Percentiles rank a stretch among this genome's conserved stretches.
Conservation (phyloP, 2,329 filamentous ascomycete genomes). For the Arthrinium phaeospermum region DNA sequence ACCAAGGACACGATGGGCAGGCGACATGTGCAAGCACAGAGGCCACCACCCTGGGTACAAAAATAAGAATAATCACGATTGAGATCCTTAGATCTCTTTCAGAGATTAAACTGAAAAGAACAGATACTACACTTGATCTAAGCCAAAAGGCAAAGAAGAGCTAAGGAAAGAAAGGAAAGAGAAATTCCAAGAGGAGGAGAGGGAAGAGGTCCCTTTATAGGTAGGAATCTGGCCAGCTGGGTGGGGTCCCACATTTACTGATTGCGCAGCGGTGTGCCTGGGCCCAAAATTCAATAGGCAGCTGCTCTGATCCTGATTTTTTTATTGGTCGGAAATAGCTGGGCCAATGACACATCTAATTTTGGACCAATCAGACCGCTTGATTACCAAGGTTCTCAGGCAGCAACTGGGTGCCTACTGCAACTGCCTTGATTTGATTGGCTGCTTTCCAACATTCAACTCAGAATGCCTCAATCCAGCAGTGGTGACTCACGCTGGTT, state of each 20-base stretch:
- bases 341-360: not conserved
- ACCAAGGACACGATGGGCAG: constrained; percentile 73
- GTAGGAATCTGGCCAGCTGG: not conserved
- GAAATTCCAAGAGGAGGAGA: not conserved
- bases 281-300: not conserved
- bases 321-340: not conserved
- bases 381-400: not conserved
- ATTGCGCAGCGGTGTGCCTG: not conserved
- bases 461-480: not conserved
- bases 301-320: not conserved
- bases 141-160: constrained; percentile 49
- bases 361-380: not conserved
- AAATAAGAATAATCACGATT: constrained; percentile 86
- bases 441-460: not conserved
- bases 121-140: constrained; percentile 95
- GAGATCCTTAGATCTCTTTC: constrained; percentile 76
- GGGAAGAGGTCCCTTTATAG: not conserved
- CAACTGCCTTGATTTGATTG: not conserved
- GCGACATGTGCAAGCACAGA: constrained; percentile 75
- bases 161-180: constrained; percentile 33
- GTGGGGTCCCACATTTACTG: not conserved
- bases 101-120: constrained; percentile 98
- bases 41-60: constrained; percentile 60
- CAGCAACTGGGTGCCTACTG: not conserved
- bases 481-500: not conserved